A percentile compares a stretch with the other conserved stretches of the same genome.
phyloP scores from a whole-genome alignment of 371 early-diverging fungal genomes.

The Mortierella sp. region DNA sequence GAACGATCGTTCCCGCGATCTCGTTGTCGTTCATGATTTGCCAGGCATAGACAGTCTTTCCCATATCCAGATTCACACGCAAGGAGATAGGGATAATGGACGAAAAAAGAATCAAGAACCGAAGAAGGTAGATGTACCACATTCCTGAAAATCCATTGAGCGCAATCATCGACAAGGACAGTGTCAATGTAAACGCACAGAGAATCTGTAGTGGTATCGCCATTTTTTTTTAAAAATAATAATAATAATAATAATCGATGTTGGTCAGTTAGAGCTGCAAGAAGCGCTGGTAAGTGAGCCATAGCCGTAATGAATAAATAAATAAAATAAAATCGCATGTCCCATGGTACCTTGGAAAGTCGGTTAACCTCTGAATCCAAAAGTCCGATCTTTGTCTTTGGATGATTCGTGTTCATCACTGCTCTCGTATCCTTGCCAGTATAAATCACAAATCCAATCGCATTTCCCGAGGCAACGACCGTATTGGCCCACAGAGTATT shows the following conservation, averaged over 20 bases:
- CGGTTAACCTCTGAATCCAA: slow-evolving; percentile 96
- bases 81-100: slow-evolving; percentile 98
- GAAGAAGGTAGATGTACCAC: slow-evolving; percentile 92
- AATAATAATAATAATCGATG: neutral
- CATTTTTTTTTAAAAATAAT: neutral
- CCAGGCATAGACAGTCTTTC: slow-evolving; percentile 91
- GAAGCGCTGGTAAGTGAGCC: neutral
- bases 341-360: slow-evolving; percentile 81
- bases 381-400: slow-evolving; percentile 95
- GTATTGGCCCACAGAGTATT: slow-evolving; percentile 99
- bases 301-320: neutral
- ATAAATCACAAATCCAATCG: slow-evolving; percentile 94
- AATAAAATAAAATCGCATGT: neutral
- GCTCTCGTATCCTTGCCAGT: slow-evolving; percentile 98
- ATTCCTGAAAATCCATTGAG: slow-evolving; percentile 90
- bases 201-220: slow-evolving; percentile 71
- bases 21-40: slow-evolving; percentile 85
- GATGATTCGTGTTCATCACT: slow-evolving; percentile 97
- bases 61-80: slow-evolving; percentile 98
- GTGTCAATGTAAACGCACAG: slow-evolving; percentile 82
- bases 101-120: slow-evolving; percentile 97
- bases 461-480: slow-evolving; percentile 95
- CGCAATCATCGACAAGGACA: slow-evolving; percentile 91
- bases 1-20: slow-evolving; percentile 91
- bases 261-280: neutral